Conservation (phyloP, 306 rosid species). For the Vicia faba region DNA sequence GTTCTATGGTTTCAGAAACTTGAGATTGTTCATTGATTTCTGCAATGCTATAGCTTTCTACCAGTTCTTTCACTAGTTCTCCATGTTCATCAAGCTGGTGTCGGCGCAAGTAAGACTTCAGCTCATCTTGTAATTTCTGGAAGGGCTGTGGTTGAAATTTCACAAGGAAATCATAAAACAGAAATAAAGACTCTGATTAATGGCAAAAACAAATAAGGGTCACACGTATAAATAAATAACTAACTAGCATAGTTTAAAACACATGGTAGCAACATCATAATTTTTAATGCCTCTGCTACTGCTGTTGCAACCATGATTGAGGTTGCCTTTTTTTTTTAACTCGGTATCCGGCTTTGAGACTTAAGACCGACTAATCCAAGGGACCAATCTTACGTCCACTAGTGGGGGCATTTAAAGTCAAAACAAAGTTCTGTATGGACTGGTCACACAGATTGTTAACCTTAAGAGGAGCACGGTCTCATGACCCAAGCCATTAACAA, state of each 20-base stretch:
- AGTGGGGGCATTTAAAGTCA: too few species aligned
- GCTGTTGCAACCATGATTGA: neutral
- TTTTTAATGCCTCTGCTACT: neutral
- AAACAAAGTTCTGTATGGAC: too few species aligned
- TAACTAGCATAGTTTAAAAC: neutral
- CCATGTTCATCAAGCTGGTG: slow-evolving; percentile 52
- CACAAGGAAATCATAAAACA: slow-evolving; percentile 12
- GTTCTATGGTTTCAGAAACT: slow-evolving; percentile 44
- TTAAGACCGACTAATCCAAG: too few species aligned
- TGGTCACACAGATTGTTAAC: too few species aligned
- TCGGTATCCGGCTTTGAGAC: too few species aligned
- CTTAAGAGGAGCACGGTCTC: too few species aligned
- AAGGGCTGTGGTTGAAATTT: slow-evolving; percentile 52
- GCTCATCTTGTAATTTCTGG: slow-evolving; percentile 64
- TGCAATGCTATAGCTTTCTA: slow-evolving; percentile 53
- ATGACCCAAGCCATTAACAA: too few species aligned
- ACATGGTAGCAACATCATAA: neutral
- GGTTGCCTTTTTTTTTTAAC: neutral
- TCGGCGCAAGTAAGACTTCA: slow-evolving; percentile 58
- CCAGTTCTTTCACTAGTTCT: slow-evolving; percentile 55
- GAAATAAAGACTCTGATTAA: slow-evolving; percentile 11
- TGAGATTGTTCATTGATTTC: slow-evolving; percentile 56
- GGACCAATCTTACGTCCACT: too few species aligned
- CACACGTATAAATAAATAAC: neutral
- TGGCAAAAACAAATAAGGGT: neutral